Evolutionary conservation across 1,284 basidiomycete species (phyloP).

Genomic region (Blastosporella zonata): DNA sequence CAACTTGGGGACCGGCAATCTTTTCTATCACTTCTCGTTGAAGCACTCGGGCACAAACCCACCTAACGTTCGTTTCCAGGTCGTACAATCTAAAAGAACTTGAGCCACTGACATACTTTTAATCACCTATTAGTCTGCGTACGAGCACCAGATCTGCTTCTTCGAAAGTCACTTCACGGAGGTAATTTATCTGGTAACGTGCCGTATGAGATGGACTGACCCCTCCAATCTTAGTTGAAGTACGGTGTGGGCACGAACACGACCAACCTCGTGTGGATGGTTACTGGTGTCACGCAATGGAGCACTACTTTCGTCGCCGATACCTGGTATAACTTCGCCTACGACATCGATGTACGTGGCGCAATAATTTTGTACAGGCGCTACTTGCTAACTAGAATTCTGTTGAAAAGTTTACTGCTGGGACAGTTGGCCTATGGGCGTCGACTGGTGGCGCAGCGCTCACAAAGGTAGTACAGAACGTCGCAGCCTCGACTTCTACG

Average conservation of each 20-base stretch:
- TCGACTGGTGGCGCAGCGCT: conserved; percentile 49
- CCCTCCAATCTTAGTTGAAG: conserved; percentile 39
- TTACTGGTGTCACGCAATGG: conserved; percentile 48
- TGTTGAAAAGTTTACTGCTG: conserved; percentile 42
- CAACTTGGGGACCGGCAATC: conserved; percentile 57
- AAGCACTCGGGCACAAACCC: conserved; percentile 46
- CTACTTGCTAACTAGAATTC: background rate
- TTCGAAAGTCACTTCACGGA: conserved; percentile 69
- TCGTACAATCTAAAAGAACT: background rate
- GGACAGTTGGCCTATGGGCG: conserved; percentile 58
- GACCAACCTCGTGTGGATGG: conserved; percentile 53
- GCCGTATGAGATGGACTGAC: background rate
- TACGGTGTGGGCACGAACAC: conserved; percentile 52
- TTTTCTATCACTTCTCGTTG: conserved; percentile 66
- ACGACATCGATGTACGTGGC: conserved; percentile 51
- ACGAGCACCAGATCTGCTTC: conserved; percentile 60
- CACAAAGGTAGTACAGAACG: conserved; percentile 47
- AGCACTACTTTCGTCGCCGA: conserved; percentile 48
- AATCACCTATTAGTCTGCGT: conserved; percentile 38
- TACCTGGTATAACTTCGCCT: conserved; percentile 65
- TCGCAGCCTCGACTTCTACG: conserved; percentile 50
- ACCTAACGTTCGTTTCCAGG: conserved; percentile 46
- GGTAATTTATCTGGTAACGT: conserved; percentile 26
- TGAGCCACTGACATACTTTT: background rate
- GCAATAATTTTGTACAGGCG: background rate